A percentile compares a stretch with the other conserved stretches of the same genome.
Conservation (phyloP, 139 green algal genomes). For the Coelastrella sp. region DNA sequence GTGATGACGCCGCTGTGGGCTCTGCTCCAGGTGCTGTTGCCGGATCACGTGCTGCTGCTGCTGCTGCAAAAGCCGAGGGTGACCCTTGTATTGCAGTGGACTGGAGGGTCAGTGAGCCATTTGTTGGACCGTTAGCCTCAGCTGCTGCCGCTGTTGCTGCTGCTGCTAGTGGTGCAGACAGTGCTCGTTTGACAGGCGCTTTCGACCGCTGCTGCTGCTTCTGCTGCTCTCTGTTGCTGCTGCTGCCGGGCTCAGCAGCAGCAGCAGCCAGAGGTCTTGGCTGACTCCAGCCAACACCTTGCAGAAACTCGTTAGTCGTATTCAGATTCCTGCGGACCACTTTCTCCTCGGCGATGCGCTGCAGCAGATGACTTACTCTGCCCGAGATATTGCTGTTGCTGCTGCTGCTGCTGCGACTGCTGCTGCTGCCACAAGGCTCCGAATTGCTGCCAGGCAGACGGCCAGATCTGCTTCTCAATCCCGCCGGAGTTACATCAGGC, state of each 20-base stretch:
- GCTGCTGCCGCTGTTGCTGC: constrained; percentile 27
- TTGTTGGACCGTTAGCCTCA: background rate
- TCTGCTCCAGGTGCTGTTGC: background rate
- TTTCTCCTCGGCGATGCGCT: constrained; percentile 36
- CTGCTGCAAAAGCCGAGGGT: too few species aligned
- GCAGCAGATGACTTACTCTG: constrained; percentile 36
- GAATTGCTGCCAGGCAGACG: too few species aligned
- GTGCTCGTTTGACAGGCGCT: background rate
- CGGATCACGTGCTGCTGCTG: too few species aligned
- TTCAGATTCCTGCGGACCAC: constrained; percentile 25
- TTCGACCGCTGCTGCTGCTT: background rate
- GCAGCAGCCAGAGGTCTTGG: background rate
- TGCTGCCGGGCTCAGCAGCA: too few species aligned
- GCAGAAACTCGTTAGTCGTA: constrained; percentile 32
- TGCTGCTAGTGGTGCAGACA: constrained; percentile 8
- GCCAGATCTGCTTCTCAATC: too few species aligned
- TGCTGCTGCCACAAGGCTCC: too few species aligned
- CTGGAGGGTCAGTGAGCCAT: too few species aligned
- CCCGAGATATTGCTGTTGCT: constrained; percentile 8
- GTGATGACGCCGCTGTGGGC: background rate
- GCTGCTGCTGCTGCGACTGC: constrained; percentile 19
- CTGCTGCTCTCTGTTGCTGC: too few species aligned
- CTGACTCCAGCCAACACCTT: constrained; percentile 37
- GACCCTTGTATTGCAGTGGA: background rate
- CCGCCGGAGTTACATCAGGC: too few species aligned